Evolutionary conservation across 2,329 filamentous ascomycete species (phyloP).

Genomic region (Fusarium pseudograminearum): DNA sequence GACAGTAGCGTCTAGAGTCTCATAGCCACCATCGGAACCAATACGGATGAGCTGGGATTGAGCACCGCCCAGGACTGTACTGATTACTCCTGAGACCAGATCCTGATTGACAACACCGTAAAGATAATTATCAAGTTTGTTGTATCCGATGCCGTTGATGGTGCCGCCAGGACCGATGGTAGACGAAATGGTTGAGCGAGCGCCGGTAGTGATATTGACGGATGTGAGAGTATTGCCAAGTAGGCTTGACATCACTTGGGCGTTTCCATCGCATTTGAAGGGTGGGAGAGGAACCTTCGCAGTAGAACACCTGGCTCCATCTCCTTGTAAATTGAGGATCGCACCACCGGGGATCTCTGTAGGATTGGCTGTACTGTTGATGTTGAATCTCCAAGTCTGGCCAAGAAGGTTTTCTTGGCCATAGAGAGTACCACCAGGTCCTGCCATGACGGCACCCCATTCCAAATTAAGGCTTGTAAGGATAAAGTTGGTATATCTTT

Average conservation of each 20-base stretch:
- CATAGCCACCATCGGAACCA: not conserved
- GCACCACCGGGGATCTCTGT: not conserved
- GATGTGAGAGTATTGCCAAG: conserved; percentile 7
- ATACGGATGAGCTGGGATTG: conserved; percentile 4
- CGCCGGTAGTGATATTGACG: not conserved
- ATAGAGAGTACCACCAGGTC: not conserved
- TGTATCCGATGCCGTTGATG: conserved; percentile 12
- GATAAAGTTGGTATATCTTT: conserved; percentile 1
- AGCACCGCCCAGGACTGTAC: not conserved
- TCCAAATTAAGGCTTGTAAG: conserved; percentile 5
- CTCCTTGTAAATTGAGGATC: conserved; percentile 15
- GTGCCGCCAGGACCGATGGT: conserved; percentile 5
- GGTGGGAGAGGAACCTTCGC: not conserved
- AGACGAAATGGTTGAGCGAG: not conserved
- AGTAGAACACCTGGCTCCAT: conserved; percentile 31
- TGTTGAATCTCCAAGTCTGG: conserved; percentile 19
- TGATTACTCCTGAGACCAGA: not conserved
- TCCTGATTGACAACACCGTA: conserved; percentile 3
- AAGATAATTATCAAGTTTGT: conserved; percentile 5
- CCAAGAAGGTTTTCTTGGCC: conserved; percentile 26
- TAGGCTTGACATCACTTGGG: not conserved
- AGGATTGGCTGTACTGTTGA: not conserved
- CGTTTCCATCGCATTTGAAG: conserved; percentile 4
- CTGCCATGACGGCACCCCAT: conserved; percentile 18
- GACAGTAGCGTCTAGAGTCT: not conserved